Percentiles rank a stretch among this genome's conserved stretches.
Evolutionary conservation across 2,329 filamentous ascomycete species (phyloP).

Genomic region (Trichoderma breve): DNA sequence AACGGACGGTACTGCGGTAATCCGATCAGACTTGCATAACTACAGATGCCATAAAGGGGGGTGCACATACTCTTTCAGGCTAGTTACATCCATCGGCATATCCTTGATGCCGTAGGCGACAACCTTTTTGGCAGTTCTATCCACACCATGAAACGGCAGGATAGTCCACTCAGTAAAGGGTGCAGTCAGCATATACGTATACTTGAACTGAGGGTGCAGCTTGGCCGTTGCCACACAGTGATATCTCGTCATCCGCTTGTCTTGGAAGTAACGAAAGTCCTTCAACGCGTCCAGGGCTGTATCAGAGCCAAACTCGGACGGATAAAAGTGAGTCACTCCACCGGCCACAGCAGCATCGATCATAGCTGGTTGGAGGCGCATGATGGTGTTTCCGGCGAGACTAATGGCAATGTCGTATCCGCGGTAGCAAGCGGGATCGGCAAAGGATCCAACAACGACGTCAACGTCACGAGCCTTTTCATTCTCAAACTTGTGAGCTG

Average conservation of each 20-base stretch:
- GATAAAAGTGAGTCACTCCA: neutral
- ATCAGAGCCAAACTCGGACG: neutral
- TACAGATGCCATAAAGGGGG: neutral
- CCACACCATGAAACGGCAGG: neutral
- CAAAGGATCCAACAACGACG: neutral
- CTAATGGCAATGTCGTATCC: neutral
- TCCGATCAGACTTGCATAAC: neutral
- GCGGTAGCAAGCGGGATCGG: neutral
- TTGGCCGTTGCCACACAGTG: neutral
- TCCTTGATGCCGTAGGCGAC: neutral
- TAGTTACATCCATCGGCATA: neutral
- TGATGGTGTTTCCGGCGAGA: neutral
- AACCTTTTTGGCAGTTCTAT: neutral
- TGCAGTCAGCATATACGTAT: neutral
- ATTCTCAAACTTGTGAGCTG: neutral
- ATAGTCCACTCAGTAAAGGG: neutral
- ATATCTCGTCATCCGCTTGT: neutral
- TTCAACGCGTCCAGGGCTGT: neutral
- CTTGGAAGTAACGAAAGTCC: neutral
- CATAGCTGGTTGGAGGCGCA: neutral
- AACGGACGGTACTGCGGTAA: neutral
- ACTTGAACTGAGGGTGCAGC: neutral
- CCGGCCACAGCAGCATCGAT: neutral
- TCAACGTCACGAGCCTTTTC: neutral
- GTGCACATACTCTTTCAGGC: neutral